Evolutionary conservation across 805 yeast species (phyloP).

Genomic region (Zygoascus flipseniorum): DNA sequence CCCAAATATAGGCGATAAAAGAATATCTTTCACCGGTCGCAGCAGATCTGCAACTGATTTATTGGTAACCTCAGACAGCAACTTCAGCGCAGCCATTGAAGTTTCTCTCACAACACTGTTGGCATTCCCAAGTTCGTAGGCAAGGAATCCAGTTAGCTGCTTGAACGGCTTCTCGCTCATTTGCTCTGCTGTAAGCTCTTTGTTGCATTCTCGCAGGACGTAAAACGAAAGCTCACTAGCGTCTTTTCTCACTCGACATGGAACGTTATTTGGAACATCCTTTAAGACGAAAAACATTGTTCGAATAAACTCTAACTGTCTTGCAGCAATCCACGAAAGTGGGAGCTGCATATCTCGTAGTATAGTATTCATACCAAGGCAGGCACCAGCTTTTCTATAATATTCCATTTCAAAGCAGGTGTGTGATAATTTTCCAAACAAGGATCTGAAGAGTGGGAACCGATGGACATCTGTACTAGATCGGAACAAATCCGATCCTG

Average conservation of each 20-base stretch:
- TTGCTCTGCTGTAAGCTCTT: slow-evolving; percentile 49
- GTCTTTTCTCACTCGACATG: slow-evolving; percentile 61
- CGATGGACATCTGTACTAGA: slow-evolving; percentile 53
- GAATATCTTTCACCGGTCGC: slow-evolving; percentile 70
- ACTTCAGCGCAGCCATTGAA: slow-evolving; percentile 60
- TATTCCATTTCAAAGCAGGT: slow-evolving; percentile 85
- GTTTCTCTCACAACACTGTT: slow-evolving; percentile 75
- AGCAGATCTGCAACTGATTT: slow-evolving; percentile 68
- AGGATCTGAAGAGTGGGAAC: slow-evolving; percentile 65
- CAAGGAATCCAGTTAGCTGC: slow-evolving; percentile 78
- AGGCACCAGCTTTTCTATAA: slow-evolving; percentile 82
- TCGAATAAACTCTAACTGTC: slow-evolving; percentile 77
- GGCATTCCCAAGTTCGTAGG: slow-evolving; percentile 87
- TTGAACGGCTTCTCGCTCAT: slow-evolving; percentile 67
- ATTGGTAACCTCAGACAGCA: slow-evolving; percentile 59
- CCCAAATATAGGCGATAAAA: slow-evolving; percentile 90
- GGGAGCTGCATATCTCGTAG: slow-evolving; percentile 62
- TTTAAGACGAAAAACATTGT: slow-evolving; percentile 83
- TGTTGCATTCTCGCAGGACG: slow-evolving; percentile 58
- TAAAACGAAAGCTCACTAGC: slow-evolving; percentile 63
- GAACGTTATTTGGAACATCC: slow-evolving; percentile 85
- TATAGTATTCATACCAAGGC: slow-evolving; percentile 69
- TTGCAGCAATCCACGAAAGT: slow-evolving; percentile 58
- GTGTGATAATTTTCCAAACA: slow-evolving; percentile 80
- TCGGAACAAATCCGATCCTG: slow-evolving; percentile 63